phyloP scores from a whole-genome alignment of 2,329 filamentous ascomycete species.

The Bimuria novae-zelandiae region DNA sequence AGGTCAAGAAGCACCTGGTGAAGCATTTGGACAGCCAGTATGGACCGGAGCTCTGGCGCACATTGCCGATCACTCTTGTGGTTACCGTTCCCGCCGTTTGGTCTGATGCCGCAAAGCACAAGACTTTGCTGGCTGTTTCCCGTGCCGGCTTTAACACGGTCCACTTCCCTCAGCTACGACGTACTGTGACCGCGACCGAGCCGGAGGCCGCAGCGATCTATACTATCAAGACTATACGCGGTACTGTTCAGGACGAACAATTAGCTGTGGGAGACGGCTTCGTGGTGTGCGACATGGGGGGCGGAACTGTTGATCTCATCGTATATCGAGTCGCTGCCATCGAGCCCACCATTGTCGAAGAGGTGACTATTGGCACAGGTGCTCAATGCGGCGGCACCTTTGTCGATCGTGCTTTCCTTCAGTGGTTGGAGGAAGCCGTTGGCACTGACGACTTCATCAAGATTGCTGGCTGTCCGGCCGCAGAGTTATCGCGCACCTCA shows the following conservation, averaged over 20 bases:
- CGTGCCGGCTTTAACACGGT: conserved; percentile 25
- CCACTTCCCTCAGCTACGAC: conserved; percentile 14
- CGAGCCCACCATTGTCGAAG: conserved; percentile 21
- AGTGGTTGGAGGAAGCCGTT: conserved; percentile 27
- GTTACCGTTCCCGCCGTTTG: conserved; percentile 34
- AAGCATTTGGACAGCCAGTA: conserved; percentile 30
- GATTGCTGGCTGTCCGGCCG: conserved; percentile 20
- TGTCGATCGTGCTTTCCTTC: conserved; percentile 28
- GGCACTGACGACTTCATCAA: conserved; percentile 24
- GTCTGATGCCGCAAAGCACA: conserved; percentile 28
- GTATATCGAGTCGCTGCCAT: conserved; percentile 22
- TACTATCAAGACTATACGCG: conserved; percentile 23
- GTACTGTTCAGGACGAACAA: conserved; percentile 14
- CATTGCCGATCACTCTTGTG: conserved; percentile 24
- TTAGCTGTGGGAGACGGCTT: conserved; percentile 27
- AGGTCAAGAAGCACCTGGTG: conserved; percentile 26
- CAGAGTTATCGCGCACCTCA: conserved; percentile 18
- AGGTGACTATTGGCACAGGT: conserved; percentile 28
- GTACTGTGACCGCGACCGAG: conserved; percentile 16
- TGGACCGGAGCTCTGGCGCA: conserved; percentile 22
- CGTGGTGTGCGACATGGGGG: conserved; percentile 37
- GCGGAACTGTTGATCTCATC: conserved; percentile 35
- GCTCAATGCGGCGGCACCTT: conserved; percentile 36
- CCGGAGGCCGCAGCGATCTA: conserved; percentile 37
- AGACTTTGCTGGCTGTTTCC: conserved; percentile 21